Percentiles rank a stretch among this genome's conserved stretches.
phyloP scores from a whole-genome alignment of 352 stramenopile genomes.

The Pythium aphanidermatum region DNA sequence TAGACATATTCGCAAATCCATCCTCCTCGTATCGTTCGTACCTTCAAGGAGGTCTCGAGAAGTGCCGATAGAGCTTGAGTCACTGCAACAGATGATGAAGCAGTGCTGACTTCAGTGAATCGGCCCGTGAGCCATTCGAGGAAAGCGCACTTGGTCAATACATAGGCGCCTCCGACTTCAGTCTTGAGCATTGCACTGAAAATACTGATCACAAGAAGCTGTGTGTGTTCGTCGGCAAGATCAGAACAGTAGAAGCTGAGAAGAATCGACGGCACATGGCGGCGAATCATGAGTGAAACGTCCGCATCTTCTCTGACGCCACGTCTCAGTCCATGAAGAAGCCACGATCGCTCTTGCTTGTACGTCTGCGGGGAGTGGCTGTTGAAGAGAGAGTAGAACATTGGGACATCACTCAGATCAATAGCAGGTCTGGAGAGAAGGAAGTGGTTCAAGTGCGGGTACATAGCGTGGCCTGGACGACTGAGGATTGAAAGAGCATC shows the following conservation, averaged over 20 bases:
- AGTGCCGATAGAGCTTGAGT: conserved; percentile 37
- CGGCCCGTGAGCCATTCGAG: conserved; percentile 54
- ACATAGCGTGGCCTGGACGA: conserved; percentile 65
- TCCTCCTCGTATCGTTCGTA: conserved; percentile 16
- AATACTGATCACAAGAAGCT: conserved; percentile 63
- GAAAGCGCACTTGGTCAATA: conserved; percentile 59
- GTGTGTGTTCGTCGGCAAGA: conserved; percentile 71
- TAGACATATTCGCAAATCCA: neutral
- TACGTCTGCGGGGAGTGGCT: conserved; percentile 60
- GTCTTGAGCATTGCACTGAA: conserved; percentile 43
- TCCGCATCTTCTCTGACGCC: conserved; percentile 62
- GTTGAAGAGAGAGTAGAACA: conserved; percentile 89
- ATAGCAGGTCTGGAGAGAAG: conserved; percentile 70
- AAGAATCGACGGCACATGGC: conserved; percentile 75
- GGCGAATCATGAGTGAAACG: conserved; percentile 60
- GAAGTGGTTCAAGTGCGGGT: conserved; percentile 80
- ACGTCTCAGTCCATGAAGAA: conserved; percentile 68
- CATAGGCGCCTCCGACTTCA: conserved; percentile 32
- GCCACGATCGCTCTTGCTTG: conserved; percentile 79
- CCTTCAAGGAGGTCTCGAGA: conserved; percentile 28
- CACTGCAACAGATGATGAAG: conserved; percentile 17
- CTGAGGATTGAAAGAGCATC: conserved; percentile 63
- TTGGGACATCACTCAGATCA: conserved; percentile 76
- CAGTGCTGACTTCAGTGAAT: conserved; percentile 23
- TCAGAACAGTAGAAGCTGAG: conserved; percentile 78